A percentile compares a stretch with the other conserved stretches of the same genome.
These are phyloP conservation scores for Incumbomyces lentus DNA, from an alignment of 2,329 filamentous ascomycete species.

Conservation along the genomic window DNA sequence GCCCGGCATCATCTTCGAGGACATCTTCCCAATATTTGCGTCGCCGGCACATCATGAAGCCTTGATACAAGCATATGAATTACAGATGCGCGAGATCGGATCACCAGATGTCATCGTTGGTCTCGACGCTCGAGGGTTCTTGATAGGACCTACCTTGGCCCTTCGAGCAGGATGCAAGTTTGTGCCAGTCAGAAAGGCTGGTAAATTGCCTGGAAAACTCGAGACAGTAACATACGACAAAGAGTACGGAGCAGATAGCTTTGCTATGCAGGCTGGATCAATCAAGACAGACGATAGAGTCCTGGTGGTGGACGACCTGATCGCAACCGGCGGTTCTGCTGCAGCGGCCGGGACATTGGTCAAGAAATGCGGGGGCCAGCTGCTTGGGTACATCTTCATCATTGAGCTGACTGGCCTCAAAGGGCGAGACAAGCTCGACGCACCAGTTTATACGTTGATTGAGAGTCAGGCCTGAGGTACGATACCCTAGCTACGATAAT, in stretches of 20 bases:
- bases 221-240: constrained; percentile 81
- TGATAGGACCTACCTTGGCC: constrained; percentile 86
- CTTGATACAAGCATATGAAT: constrained; percentile 73
- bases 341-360: constrained; percentile 79
- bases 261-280: constrained; percentile 86
- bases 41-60: constrained; percentile 61
- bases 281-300: constrained; percentile 82
- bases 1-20: constrained; percentile 77
- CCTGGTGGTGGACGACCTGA: constrained; percentile 92
- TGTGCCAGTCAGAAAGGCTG: constrained; percentile 86
- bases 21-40: constrained; percentile 94
- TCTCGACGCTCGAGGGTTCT: constrained; percentile 85
- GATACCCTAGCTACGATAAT: neutral
- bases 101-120: constrained; percentile 82
- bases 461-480: constrained; percentile 40
- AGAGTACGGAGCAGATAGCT: constrained; percentile 90
- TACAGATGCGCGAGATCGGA: constrained; percentile 58
- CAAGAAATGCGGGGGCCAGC: constrained; percentile 69
- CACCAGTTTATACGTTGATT: constrained; percentile 74
- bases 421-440: constrained; percentile 78
- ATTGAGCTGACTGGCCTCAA: constrained; percentile 91
- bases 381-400: constrained; percentile 87
- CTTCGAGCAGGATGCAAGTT: constrained; percentile 74
- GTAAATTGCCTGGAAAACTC: constrained; percentile 86
- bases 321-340: constrained; percentile 92